Percentiles rank a stretch among this genome's conserved stretches.
Conservation (phyloP, 1,284 basidiomycete genomes). For the Volvariella volvacea region DNA sequence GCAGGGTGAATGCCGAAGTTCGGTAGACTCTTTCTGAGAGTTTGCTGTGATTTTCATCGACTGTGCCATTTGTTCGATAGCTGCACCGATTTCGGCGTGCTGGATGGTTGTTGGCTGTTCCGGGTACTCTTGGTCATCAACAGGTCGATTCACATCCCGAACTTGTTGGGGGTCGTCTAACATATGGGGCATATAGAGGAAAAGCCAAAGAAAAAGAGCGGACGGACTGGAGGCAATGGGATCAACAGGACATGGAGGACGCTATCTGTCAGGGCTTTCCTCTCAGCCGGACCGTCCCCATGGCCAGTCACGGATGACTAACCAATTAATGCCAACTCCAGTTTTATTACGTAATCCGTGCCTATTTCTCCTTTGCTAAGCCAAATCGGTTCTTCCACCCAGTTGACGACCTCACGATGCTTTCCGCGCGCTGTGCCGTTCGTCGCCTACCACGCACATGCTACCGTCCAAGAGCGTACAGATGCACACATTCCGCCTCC, state of each 20-base stretch:
- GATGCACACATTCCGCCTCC: slow-evolving; percentile 5
- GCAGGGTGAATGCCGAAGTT: slow-evolving; percentile 15
- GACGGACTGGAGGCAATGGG: neutral
- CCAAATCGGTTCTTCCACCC: too few species aligned
- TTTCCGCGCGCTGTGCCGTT: slow-evolving; percentile 8
- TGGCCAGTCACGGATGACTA: slow-evolving; percentile 6
- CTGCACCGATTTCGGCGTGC: slow-evolving; percentile 16
- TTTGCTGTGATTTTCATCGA: slow-evolving; percentile 24
- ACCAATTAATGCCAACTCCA: neutral
- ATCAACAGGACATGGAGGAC: neutral
- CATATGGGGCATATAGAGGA: too few species aligned
- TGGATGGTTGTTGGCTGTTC: slow-evolving; percentile 14
- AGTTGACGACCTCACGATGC: too few species aligned
- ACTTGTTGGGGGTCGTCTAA: too few species aligned
- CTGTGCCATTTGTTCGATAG: slow-evolving; percentile 16
- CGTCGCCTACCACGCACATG: slow-evolving; percentile 1
- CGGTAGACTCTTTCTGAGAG: slow-evolving; percentile 23
- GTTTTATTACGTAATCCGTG: too few species aligned
- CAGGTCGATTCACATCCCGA: slow-evolving; percentile 9
- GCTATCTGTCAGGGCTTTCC: too few species aligned
- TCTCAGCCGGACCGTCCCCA: slow-evolving; percentile 12
- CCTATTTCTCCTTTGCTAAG: too few species aligned
- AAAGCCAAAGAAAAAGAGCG: neutral
- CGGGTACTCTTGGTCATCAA: slow-evolving; percentile 25
- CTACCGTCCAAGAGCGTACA: neutral